Evolutionary conservation across 306 rosid species (phyloP), one percentile per base, ranked within the genome.

Genomic region (Malus fusca): DNA sequence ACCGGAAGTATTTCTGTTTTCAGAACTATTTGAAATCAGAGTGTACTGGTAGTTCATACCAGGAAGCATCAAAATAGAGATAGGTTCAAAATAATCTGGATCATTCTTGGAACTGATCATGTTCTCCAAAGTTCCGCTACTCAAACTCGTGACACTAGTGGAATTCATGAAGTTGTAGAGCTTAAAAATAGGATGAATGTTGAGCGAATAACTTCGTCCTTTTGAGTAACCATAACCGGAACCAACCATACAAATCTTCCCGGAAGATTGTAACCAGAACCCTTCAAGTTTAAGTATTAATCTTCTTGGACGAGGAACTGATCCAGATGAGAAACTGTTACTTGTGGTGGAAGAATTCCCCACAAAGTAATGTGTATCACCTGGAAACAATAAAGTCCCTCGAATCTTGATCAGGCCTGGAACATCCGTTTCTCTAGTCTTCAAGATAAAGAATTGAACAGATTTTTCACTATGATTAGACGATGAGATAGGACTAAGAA

Each of bases 221-320:
- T 37, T 7, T 52, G 25, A 71, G 76, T 59, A 22, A 10, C 46
- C 66, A 30, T 0, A 74, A 13, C 75, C 73, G 23, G 64, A 72
- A 4, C 93, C 88, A 73, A 85, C 84, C 85, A 81, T 81, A 73
- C 96, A 88, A 52, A 87, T 72, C 30, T 85, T 77, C 43, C 86
- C 92, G 9, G 78, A 74, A 40, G 91, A 69, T 68, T 70, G 66
- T 60, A 87, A 90, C 91, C 90, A 90, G 73, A 85, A 88, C 48
- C 93, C 96, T 6, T 44, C 66, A 52, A 90, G 87, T 23, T 3
- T 56, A 30, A 86, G 66, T 10, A 78, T 15, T 17, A 48, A 18
- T 2, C 18, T 18, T 46, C 30, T 66, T 11, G 3, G 72, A 22
- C 21, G 8, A n/a, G 11, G 48, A 30, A 17, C 9, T 71, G 65